A percentile compares a stretch with the other conserved stretches of the same genome.
These are phyloP conservation scores for Noccaea caerulescens DNA, from an alignment of 345 rosid species.

Conservation along the genomic window DNA sequence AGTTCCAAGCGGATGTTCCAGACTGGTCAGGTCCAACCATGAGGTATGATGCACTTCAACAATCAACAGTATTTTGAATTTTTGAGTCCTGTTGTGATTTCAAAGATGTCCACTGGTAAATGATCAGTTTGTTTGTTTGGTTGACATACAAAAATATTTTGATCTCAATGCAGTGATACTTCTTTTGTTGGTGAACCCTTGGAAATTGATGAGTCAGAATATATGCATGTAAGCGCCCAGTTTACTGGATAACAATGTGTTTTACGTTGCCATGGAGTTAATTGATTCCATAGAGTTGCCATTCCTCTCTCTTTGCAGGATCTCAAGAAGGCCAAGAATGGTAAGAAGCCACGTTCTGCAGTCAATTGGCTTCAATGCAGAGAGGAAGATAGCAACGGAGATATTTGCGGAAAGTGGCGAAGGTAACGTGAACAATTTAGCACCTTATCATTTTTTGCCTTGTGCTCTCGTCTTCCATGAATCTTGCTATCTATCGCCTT, in stretches of 20 bases:
- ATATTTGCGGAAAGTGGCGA: conserved; percentile 97
- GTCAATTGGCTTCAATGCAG: conserved; percentile 96
- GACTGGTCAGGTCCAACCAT: conserved; percentile 75
- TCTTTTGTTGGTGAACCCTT: conserved; percentile 53
- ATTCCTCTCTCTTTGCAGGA: conserved; percentile 50
- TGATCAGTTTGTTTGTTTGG: conserved; percentile 22
- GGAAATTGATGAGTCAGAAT: conserved; percentile 50
- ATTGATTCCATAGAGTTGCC: conserved; percentile 22
- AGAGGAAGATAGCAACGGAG: conserved; percentile 54
- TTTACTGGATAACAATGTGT: conserved; percentile 14
- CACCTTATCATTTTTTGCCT: conserved; percentile 20
- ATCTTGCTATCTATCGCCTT: conserved; percentile 15
- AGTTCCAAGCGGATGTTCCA: conserved; percentile 88
- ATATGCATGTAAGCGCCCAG: conserved; percentile 54
- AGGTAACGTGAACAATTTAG: conserved; percentile 56
- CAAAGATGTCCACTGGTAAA: conserved; percentile 15
- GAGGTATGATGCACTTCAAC: conserved; percentile 49
- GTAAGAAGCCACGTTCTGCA: conserved; percentile 47
- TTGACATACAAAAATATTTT: conserved; percentile 25
- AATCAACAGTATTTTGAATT: conserved; percentile 26
- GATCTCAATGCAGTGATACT: conserved; percentile 57
- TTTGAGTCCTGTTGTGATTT: conserved; percentile 18
- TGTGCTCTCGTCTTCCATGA: conserved; percentile 25
- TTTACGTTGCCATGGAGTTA: conserved; percentile 20
- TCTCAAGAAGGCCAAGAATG: conserved; percentile 41